Evolutionary conservation across 2,329 filamentous ascomycete species (phyloP).

Genomic region (Epichloe hybrida): DNA sequence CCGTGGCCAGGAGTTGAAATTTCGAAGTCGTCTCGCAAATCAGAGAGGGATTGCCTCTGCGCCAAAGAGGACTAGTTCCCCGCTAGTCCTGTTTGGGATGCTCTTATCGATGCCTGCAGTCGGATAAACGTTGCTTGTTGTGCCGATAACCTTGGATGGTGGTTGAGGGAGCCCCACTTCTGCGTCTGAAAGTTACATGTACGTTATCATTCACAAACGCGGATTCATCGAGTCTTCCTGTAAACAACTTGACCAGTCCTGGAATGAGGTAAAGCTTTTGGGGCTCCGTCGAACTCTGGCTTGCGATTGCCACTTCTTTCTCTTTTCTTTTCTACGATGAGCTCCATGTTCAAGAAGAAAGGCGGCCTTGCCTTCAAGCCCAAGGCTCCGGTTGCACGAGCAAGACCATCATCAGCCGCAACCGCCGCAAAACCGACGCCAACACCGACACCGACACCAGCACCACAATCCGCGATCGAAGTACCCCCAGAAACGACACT

Average conservation of each 20-base stretch:
- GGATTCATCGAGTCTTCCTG: not conserved
- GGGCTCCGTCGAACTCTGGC: not conserved
- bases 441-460: not conserved
- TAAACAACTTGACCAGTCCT: not conserved
- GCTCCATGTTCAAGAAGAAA: conserved; percentile 55
- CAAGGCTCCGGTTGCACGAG: conserved; percentile 45
- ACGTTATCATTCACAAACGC: not conserved
- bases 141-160: not conserved
- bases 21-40: conserved; percentile 31
- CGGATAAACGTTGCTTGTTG: conserved; percentile 21
- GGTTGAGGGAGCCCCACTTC: conserved; percentile 2
- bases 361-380: conserved; percentile 53
- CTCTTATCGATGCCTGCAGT: conserved; percentile 19
- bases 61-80: conserved; percentile 22
- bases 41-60: conserved; percentile 21
- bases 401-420: conserved; percentile 3
- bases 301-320: not conserved
- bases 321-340: conserved; percentile 32
- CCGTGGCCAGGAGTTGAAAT: conserved; percentile 28
- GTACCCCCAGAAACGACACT: not conserved
- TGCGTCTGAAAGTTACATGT: not conserved
- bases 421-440: conserved; percentile 3
- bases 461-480: conserved; percentile 3
- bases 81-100: conserved; percentile 18
- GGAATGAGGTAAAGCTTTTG: not conserved